Conservation (phyloP, 495 filamentous ascomycete species). For the Hyaloscypha variabilis region DNA sequence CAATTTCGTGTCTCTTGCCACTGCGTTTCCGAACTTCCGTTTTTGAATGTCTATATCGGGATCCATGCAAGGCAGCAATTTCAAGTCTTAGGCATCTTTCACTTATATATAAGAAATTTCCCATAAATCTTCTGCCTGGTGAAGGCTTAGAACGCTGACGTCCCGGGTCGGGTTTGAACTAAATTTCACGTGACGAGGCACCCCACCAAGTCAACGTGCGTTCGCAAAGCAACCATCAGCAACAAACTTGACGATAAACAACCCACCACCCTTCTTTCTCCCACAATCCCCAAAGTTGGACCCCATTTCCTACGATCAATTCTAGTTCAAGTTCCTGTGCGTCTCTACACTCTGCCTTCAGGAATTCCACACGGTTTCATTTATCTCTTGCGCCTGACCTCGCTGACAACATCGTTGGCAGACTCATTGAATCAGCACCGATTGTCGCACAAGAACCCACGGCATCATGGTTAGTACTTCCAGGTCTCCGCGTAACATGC, state of each 20-base stretch:
- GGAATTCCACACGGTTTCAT: neutral
- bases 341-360: neutral
- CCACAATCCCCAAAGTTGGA: neutral
- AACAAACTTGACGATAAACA: conserved; percentile 20
- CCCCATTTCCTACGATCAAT: neutral
- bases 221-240: conserved; percentile 14
- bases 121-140: conserved; percentile 2
- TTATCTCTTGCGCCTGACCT: neutral
- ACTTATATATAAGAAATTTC: neutral
- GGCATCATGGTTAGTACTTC: conserved; percentile 23
- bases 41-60: neutral
- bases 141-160: neutral
- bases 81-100: neutral
- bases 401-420: conserved; percentile 23
- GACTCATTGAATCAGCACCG: conserved; percentile 12
- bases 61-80: neutral
- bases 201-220: conserved; percentile 21
- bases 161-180: neutral
- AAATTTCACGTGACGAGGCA: conserved; percentile 12
- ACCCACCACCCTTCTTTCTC: conserved; percentile 7
- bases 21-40: neutral
- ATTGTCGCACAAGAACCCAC: conserved; percentile 14
- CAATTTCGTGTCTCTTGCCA: conserved; percentile 12
- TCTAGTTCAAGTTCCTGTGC: neutral
- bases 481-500: neutral